These are phyloP conservation scores for Gliomastix tumulicola DNA, from an alignment of 2,329 filamentous ascomycete species.

Conservation along the genomic window DNA sequence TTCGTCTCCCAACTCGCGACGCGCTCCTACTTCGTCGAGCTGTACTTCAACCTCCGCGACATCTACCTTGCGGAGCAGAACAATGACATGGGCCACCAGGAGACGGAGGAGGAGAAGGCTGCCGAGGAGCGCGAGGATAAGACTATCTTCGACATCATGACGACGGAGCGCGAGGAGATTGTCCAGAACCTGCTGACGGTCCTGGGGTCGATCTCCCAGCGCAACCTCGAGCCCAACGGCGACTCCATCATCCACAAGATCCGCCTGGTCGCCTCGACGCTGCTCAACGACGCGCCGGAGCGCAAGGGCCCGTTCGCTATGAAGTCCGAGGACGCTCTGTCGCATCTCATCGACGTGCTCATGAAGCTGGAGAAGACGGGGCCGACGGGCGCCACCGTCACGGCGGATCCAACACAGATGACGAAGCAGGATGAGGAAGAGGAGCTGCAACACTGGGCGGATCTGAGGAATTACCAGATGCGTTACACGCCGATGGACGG, in stretches of 20 bases:
- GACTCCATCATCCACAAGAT: slow-evolving; percentile 73
- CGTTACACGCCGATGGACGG: no score
- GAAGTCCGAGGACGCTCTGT: slow-evolving; percentile 64
- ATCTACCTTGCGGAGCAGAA: slow-evolving; percentile 45
- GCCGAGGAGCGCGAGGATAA: slow-evolving; percentile 32
- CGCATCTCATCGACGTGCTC: slow-evolving; percentile 66
- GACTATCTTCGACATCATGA: slow-evolving; percentile 57
- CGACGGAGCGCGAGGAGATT: slow-evolving; percentile 71
- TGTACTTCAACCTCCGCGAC: slow-evolving; percentile 73
- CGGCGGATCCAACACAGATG: slow-evolving; percentile 28
- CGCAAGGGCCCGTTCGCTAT: slow-evolving; percentile 42
- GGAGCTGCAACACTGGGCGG: slow-evolving; percentile 71
- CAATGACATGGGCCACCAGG: slow-evolving; percentile 24
- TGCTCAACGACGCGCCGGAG: slow-evolving; percentile 54
- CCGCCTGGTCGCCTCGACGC: slow-evolving; percentile 72
- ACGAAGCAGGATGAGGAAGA: slow-evolving; percentile 62
- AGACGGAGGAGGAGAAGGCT: slow-evolving; percentile 25
- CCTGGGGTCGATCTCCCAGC: slow-evolving; percentile 70
- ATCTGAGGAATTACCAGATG: slow-evolving; percentile 69
- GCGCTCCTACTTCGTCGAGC: slow-evolving; percentile 77
- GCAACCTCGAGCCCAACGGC: slow-evolving; percentile 72
- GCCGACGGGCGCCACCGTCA: slow-evolving; percentile 12
- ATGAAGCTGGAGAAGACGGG: slow-evolving; percentile 65
- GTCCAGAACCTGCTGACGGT: slow-evolving; percentile 72
- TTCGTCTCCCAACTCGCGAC: slow-evolving; percentile 77